phyloP scores from a whole-genome alignment of 148 eudicot genomes.

The Vaccinium vitisidaea region DNA sequence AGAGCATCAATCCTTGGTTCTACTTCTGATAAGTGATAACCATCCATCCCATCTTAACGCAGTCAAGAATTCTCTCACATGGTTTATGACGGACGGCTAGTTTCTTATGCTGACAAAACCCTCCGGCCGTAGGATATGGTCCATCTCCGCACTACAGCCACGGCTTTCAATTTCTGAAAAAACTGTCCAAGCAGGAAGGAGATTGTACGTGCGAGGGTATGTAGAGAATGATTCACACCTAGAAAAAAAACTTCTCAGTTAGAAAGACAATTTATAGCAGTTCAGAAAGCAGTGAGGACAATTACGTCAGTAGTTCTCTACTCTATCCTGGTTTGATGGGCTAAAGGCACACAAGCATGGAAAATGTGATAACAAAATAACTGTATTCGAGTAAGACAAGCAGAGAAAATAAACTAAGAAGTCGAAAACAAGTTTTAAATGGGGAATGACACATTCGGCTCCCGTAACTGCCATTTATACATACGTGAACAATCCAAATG shows the following conservation, averaged over 20 bases:
- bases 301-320: not conserved
- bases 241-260: slow-evolving; percentile 14
- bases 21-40: slow-evolving; percentile 40
- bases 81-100: slow-evolving; percentile 38
- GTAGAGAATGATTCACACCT: slow-evolving; percentile 87
- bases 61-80: slow-evolving; percentile 40
- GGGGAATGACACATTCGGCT: too few relatives aligned
- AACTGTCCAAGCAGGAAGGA: slow-evolving; percentile 72
- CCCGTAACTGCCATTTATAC: not conserved
- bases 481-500: not conserved
- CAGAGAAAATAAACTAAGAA: not conserved
- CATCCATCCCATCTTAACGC: slow-evolving; percentile 60
- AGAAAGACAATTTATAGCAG: not conserved
- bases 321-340: not conserved
- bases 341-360: not conserved
- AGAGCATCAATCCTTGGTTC: slow-evolving; percentile 67
- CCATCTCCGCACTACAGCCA: slow-evolving; percentile 73
- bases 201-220: slow-evolving; percentile 75
- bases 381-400: not conserved
- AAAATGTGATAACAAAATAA: not conserved
- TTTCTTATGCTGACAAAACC: slow-evolving; percentile 70
- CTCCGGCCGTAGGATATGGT: slow-evolving; percentile 60
- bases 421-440: not conserved
- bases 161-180: slow-evolving; percentile 51
- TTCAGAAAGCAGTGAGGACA: not conserved